Conservation (phyloP, 2,329 filamentous ascomycete genomes). For the Monosporascus sp. region DNA sequence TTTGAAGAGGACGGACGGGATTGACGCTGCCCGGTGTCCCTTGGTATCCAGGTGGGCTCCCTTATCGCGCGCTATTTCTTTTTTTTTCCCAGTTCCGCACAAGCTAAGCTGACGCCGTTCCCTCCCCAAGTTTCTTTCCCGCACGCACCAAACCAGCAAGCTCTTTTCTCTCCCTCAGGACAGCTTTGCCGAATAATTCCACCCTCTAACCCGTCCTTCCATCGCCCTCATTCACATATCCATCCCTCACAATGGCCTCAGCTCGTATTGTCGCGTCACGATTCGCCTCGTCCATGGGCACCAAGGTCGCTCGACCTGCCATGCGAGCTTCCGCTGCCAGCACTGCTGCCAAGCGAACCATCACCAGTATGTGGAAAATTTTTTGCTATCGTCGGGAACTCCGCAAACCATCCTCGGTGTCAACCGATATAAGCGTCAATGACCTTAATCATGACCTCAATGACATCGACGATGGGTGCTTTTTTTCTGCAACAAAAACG, state of each 20-base stretch:
- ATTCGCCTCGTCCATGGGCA: slow-evolving; percentile 70
- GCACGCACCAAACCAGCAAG: slow-evolving; percentile 19
- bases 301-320: slow-evolving; percentile 74
- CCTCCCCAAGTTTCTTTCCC: slow-evolving; percentile 14
- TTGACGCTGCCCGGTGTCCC: slow-evolving; percentile 1
- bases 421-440: background rate
- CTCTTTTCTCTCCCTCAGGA: slow-evolving; percentile 21
- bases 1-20: background rate
- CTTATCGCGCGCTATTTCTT: slow-evolving; percentile 16
- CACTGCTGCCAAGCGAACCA: slow-evolving; percentile 66
- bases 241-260: slow-evolving; percentile 71
- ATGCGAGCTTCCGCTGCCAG: slow-evolving; percentile 58
- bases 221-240: slow-evolving; percentile 27
- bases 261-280: slow-evolving; percentile 72
- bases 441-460: slow-evolving; percentile 1
- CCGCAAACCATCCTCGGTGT: background rate
- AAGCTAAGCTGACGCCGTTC: slow-evolving; percentile 1
- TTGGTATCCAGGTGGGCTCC: slow-evolving; percentile 8
- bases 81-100: slow-evolving; percentile 5
- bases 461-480: slow-evolving; percentile 6
- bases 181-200: slow-evolving; percentile 17
- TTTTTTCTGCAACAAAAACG: slow-evolving; percentile 1
- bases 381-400: slow-evolving; percentile 10
- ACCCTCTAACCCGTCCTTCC: slow-evolving; percentile 34
- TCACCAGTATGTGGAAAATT: slow-evolving; percentile 56